Conservation (phyloP, 2,329 filamentous ascomycete genomes). For the Apiospora phragmitis region DNA sequence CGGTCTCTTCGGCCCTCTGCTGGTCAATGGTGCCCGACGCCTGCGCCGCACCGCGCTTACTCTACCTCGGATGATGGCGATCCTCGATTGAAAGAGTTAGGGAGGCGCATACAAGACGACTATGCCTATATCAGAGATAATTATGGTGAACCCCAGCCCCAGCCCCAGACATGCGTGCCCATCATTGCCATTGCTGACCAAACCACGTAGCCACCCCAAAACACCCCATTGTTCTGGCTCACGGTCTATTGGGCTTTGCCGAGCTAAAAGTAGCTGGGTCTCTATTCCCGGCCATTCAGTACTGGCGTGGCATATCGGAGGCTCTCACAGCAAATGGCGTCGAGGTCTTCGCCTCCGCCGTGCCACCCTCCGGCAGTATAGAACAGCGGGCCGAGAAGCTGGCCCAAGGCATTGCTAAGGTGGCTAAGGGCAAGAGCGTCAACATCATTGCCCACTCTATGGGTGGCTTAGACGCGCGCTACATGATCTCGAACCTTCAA, state of each 20-base stretch:
- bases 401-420: constrained; percentile 51
- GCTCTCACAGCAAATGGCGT: constrained; percentile 54
- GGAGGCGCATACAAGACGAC: constrained; percentile 45
- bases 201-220: constrained; percentile 50
- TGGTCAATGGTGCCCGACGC: not conserved
- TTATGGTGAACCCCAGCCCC: constrained; percentile 39
- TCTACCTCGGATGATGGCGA: constrained; percentile 30
- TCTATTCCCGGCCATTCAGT: constrained; percentile 56
- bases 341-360: constrained; percentile 59
- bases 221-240: constrained; percentile 64
- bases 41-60: constrained; percentile 13
- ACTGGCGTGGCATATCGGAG: constrained; percentile 66
- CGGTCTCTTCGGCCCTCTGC: not conserved
- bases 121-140: constrained; percentile 45
- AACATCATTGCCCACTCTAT: constrained; percentile 75
- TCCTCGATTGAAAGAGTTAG: constrained; percentile 42
- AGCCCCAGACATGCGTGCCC: constrained; percentile 4
- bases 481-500: constrained; percentile 61
- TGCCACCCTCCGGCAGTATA: constrained; percentile 62
- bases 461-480: constrained; percentile 65
- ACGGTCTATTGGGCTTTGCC: constrained; percentile 65
- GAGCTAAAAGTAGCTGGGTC: constrained; percentile 51
- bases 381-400: constrained; percentile 60
- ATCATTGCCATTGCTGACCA: constrained; percentile 3
- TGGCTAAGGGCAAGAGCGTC: constrained; percentile 57